Evolutionary conservation across 1,284 basidiomycete species (phyloP), one percentile per base, ranked within the genome.

Genomic region (Naganishia albida): DNA sequence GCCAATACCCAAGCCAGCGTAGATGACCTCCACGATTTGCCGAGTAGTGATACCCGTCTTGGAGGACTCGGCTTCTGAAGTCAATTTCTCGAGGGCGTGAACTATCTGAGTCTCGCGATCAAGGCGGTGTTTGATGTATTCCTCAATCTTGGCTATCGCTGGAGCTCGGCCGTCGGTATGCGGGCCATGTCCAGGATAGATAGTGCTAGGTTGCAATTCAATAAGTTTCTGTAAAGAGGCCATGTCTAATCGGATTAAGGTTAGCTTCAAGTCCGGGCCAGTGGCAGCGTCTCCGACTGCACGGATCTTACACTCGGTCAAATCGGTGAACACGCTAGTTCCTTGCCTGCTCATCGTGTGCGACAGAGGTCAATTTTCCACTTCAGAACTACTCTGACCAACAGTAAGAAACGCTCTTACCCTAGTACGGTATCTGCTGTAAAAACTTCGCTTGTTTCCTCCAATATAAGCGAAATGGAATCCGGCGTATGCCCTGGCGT

Each of bases 401-500:
- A n/a, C 20, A 3, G 2, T 6, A 20, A 20, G 39, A n/a, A 30
- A 42, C 13, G 16, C 8, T 8, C 64, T 54, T 16, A 65, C 64
- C 64, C 64, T 1, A 65, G 50, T 1, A 65, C 44, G 6, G 56
- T 65, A 34, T 65, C 64, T 12, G 53, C 64, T 6, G 50, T 52
- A 34, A 65, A 65, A 4, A 65, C 10, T 44, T 65, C 64, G 3
- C 51, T 43, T 8, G 64, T 65, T 13, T 60, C 56, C 34, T 53
- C 50, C 15, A 62, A n/a, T 1, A 54, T 15, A 15, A 65, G 30
- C 7, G 48, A 48, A 2, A 65, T 65, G 6, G 64, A 65, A 26
- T 65, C 64, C 23, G 56, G 44, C 16, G 64, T 65, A 54, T 65
- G 64, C 13, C 64, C 64, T 2, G 64, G 64, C 7, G 64, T 65